Conservation (phyloP, 2,329 filamentous ascomycete species). For the Ceratocystis huliohia region DNA sequence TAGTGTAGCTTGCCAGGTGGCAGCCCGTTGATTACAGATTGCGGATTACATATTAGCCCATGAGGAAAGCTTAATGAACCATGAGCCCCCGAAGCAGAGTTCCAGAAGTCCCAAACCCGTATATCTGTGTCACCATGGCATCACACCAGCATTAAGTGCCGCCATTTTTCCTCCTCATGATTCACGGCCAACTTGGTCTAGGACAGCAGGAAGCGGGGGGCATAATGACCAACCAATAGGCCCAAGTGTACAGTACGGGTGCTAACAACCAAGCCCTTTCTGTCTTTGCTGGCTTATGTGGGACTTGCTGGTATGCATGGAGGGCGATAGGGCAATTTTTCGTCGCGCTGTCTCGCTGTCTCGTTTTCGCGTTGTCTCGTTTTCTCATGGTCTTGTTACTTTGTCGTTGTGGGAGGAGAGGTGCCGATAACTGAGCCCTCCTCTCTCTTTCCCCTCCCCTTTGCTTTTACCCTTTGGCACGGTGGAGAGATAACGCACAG, state of each 20-base stretch:
- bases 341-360: background rate
- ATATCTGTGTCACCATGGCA: constrained; percentile 7
- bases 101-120: background rate
- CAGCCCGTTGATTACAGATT: background rate
- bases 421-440: too few species aligned
- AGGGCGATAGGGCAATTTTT: background rate
- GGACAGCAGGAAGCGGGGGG: background rate
- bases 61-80: background rate
- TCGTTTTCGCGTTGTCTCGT: background rate
- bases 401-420: too few species aligned
- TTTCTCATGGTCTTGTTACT: background rate
- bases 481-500: background rate
- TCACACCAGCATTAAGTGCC: background rate
- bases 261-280: background rate
- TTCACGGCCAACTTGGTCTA: background rate
- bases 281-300: background rate
- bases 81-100: background rate
- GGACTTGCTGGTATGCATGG: background rate
- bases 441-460: background rate
- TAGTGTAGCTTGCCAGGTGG: background rate
- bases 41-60: background rate
- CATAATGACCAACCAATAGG: too few species aligned
- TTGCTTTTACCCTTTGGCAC: background rate
- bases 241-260: too few species aligned
- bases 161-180: background rate